Base-by-base conservation (phyloP, 2,329 filamentous ascomycete genomes). In the Penicillium concentricum region DNA sequence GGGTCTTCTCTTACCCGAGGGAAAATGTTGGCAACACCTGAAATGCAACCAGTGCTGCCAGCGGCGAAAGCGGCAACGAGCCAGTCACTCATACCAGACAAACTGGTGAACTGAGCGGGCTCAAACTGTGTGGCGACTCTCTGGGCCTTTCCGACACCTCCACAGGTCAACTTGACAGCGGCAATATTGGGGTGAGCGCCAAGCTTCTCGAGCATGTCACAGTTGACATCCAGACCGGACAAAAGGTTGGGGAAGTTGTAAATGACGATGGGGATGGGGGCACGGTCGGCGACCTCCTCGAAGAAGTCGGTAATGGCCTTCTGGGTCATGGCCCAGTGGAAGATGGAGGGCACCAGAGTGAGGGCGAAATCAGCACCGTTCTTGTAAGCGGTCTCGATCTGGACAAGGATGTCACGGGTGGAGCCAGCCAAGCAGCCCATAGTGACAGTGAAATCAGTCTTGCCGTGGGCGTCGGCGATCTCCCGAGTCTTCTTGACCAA, bases 351-450 rank as follows among this genome's bases (percentile, higher is more conserved):
- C 16, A 89, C 87, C 43, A 92, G 79, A 15, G 91, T 82, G 48
- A 92, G 80, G 10, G 87, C 88, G 68, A 87, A 89, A 74, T 91
- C 86, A 59, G 87, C 89, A 54, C 89, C 89, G 49, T 84, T 81
- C 43, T 82, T 77, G 66, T 83, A 82, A 10, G 87, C 89, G 63
- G 89, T 84, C 51, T 78, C 74, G 72, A 87, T 90, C 54, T 87
- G 79, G 60, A 85, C 79, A 72, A 81, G 74, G 10, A 77, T 73
- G 42, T 76, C 73, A 39, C 71, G 69, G 4, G 78, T 80, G 58
- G 64, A 70, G 24, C 70, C 67, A 46, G 72, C 69, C 61, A 74
- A 65, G 26, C 76, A 76, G 18, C 78, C 78, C 30, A 77, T 63
- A 9, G 76, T 77, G 52, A 47, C 20, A 24, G 45, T 37, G 32